Evolutionary conservation across 495 filamentous ascomycete genomes (phyloP).

Genomic region (Penicillium pancosmium): DNA sequence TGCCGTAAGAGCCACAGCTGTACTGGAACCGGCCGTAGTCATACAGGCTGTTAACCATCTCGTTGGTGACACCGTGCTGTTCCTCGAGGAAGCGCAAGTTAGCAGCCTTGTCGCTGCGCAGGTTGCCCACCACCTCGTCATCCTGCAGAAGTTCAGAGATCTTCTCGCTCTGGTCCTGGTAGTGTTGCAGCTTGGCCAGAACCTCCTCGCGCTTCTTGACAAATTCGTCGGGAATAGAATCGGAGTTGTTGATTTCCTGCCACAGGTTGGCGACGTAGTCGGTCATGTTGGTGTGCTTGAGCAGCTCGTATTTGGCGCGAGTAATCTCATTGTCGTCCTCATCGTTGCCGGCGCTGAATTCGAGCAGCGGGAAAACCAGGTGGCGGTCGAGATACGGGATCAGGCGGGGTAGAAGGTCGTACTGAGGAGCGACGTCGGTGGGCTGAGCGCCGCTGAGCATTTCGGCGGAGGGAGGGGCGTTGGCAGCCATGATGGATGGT

Average conservation of each 20-base stretch:
- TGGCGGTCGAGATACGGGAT: slow-evolving; percentile 94
- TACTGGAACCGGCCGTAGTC: slow-evolving; percentile 96
- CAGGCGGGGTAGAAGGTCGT: slow-evolving; percentile 87
- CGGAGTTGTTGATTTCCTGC: slow-evolving; percentile 78
- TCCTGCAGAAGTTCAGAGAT: slow-evolving; percentile 82
- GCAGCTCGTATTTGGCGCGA: slow-evolving; percentile 84
- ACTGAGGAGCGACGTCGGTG: slow-evolving; percentile 59
- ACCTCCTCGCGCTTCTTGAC: slow-evolving; percentile 86
- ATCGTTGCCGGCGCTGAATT: slow-evolving; percentile 68
- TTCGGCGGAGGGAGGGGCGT: slow-evolving; percentile 55
- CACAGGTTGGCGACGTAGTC: slow-evolving; percentile 92
- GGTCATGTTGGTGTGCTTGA: slow-evolving; percentile 96
- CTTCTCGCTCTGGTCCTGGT: slow-evolving; percentile 81
- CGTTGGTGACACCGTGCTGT: slow-evolving; percentile 86
- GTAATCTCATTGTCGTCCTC: slow-evolving; percentile 69
- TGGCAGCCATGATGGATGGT: slow-evolving; percentile 65
- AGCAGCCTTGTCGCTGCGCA: slow-evolving; percentile 93
- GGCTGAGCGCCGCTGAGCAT: slow-evolving; percentile 58
- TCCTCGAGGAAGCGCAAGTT: slow-evolving; percentile 97
- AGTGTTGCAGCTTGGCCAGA: slow-evolving; percentile 74
- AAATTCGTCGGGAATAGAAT: slow-evolving; percentile 81
- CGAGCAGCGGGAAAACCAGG: slow-evolving; percentile 89
- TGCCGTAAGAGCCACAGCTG: slow-evolving; percentile 88
- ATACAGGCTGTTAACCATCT: slow-evolving; percentile 93
- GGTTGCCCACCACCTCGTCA: slow-evolving; percentile 82